Percentiles rank a stretch among this genome's conserved stretches.
Conservation (phyloP, 169 alveolate genomes). For the Plasmodium gonderi region DNA sequence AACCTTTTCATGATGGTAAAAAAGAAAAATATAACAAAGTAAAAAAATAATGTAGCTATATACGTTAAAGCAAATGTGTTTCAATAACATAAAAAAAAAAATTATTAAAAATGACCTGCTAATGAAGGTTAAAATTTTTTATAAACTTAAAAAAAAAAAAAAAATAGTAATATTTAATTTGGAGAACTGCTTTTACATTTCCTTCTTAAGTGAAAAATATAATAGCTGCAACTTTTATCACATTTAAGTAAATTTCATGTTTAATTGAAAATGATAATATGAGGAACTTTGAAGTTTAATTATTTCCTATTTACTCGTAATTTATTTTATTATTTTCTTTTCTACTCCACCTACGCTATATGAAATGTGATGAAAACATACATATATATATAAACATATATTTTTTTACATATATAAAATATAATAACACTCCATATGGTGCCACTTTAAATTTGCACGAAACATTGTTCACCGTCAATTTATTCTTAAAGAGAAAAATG, state of each 20-base stretch:
- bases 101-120: no score
- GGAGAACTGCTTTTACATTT: not conserved
- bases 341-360: no score
- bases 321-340: not conserved
- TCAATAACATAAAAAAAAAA: conserved; percentile 23
- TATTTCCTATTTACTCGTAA: not conserved
- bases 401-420: no score
- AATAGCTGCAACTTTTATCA: not conserved
- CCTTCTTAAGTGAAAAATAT: not conserved
- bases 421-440: not conserved
- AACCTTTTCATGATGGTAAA: conserved; percentile 71
- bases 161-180: conserved; percentile 31
- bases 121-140: not conserved
- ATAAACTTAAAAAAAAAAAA: conserved; percentile 26
- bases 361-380: no score
- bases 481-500: not conserved
- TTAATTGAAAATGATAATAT: not conserved
- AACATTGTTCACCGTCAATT: not conserved
- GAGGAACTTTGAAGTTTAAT: not conserved
- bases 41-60: conserved; percentile 28
- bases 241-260: conserved; percentile 2
- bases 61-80: conserved; percentile 9
- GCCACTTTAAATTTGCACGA: not conserved
- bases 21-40: conserved; percentile 9
- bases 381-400: no score